These are phyloP conservation scores for Eutypa lata DNA, from an alignment of 2,329 filamentous ascomycete genomes.

Conservation along the genomic window DNA sequence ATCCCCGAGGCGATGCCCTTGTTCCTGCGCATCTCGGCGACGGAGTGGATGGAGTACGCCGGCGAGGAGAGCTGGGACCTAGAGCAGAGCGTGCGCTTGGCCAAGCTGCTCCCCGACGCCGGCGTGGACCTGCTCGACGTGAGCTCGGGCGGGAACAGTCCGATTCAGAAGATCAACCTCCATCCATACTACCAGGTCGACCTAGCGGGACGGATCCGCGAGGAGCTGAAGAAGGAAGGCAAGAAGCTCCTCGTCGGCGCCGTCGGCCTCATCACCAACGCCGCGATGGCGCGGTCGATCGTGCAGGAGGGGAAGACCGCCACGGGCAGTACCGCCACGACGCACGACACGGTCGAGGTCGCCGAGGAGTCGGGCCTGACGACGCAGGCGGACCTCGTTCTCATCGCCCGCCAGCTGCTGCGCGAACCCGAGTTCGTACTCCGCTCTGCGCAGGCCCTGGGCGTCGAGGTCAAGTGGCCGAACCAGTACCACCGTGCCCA, in stretches of 20 bases:
- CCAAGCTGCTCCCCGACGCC: slow-evolving; percentile 64
- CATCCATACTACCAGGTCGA: slow-evolving; percentile 71
- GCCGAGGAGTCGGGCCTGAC: slow-evolving; percentile 35
- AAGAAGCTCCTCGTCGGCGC: slow-evolving; percentile 62
- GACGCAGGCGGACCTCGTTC: slow-evolving; percentile 63
- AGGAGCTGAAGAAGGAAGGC: slow-evolving; percentile 51
- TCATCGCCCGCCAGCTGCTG: slow-evolving; percentile 74
- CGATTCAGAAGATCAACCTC: slow-evolving; percentile 55
- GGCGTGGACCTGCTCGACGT: slow-evolving; percentile 85
- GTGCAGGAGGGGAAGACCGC: slow-evolving; percentile 50
- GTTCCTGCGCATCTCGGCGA: slow-evolving; percentile 57
- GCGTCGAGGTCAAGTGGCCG: slow-evolving; percentile 68
- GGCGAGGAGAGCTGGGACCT: slow-evolving; percentile 58
- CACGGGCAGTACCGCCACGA: slow-evolving; percentile 24
- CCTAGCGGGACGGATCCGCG: slow-evolving; percentile 69
- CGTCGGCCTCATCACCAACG: slow-evolving; percentile 71
- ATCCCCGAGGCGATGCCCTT: slow-evolving; percentile 55
- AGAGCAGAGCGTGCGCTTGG: slow-evolving; percentile 65
- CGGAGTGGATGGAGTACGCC: slow-evolving; percentile 59
- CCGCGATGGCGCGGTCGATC: slow-evolving; percentile 60
- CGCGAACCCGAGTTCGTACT: slow-evolving; percentile 79
- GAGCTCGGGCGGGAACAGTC: slow-evolving; percentile 70
- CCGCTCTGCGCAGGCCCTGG: slow-evolving; percentile 68
- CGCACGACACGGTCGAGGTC: slow-evolving; percentile 39
- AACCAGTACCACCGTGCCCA: slow-evolving; percentile 56